Evolutionary conservation across 192 early-diverging fungal genomes (phyloP), one percentile per base, ranked within the genome.

Genomic region (Coemansia sp.): DNA sequence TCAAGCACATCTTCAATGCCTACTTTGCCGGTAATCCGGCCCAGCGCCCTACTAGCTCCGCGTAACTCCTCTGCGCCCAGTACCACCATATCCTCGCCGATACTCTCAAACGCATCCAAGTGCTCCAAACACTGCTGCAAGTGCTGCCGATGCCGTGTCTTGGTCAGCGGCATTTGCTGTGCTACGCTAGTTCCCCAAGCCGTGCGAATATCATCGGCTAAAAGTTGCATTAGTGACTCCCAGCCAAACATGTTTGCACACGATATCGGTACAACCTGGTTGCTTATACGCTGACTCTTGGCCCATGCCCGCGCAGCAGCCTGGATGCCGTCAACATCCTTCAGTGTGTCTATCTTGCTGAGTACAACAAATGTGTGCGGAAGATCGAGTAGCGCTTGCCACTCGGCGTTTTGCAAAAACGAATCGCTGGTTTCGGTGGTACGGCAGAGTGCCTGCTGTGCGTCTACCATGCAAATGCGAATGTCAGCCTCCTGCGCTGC

Each of bases 1-100:
- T 89, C 89, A 4, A 93, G 73, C 5, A 93, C 80, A 58, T 90
- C 86, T 60, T 93, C 91, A 12, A 89, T 87, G 61, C 87, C 87
- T 3, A 88, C 82, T 17, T 77, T 65, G 23, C 91, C 89, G 5
- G 91, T 93, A 66, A 93, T 91, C 63, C 82, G 75, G 5, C 89
- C 89, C 37, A 91, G 38, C 4, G 86, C 81, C 19, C 85, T 74
- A 5, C 84, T 83, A 66, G 8, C 91, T 86, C 23, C 88, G 22
- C 4, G 86, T 82, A 43, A 84, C 77, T 6, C 84, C 83, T 63
- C 62, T 19, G 91, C 91, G 1, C 82, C 86, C 47, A 93, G 69
- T 17, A 93, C 89, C 27, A 90, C 71, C 60, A 49, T 50, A 11
- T 17, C 55, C 55, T 38, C 55, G 55, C 25, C 35, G 1, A 21